Conservation (phyloP, 768 basidiomycete species). For the Boletus bicolor region DNA sequence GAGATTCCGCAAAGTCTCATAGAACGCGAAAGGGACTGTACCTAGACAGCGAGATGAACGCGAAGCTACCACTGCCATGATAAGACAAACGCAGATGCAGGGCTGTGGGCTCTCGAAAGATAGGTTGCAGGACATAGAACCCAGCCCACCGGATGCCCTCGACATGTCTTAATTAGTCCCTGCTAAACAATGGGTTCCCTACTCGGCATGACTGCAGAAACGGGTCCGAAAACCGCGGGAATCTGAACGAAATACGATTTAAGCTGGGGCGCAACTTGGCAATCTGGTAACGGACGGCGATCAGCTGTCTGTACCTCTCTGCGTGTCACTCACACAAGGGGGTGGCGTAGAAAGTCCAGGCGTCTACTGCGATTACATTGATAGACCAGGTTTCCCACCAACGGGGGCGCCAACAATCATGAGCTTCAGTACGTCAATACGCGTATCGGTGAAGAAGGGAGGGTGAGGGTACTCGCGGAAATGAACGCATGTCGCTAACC, state of each 20-base stretch:
- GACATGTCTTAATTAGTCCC: neutral
- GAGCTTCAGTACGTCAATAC: constrained; percentile 19
- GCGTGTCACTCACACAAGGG: constrained; percentile 21
- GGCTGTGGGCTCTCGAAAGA: constrained; percentile 2
- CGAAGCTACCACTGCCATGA: neutral
- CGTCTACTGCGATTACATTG: neutral
- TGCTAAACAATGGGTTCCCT: neutral
- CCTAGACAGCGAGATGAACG: constrained; percentile 4
- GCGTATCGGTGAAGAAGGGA: neutral
- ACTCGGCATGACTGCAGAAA: neutral
- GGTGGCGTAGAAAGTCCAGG: constrained; percentile 13
- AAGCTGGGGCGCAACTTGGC: neutral
- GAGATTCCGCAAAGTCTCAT: constrained; percentile 1
- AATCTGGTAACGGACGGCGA: constrained; percentile 22
- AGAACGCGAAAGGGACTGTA: neutral
- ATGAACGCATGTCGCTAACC: constrained; percentile 18
- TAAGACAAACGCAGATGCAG: neutral
- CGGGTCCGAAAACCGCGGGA: constrained; percentile 19
- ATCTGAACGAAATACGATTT: neutral
- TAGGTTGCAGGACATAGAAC: neutral
- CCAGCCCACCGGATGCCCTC: neutral
- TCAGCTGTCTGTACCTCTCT: constrained; percentile 23
- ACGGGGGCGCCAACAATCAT: neutral
- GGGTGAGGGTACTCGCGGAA: constrained; percentile 14
- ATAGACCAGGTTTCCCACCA: constrained; percentile 8